A percentile compares a stretch with the other conserved stretches of the same genome.
Evolutionary conservation across 73 alveolate genomes (phyloP).

Genomic region (Blepharisma stoltei): DNA sequence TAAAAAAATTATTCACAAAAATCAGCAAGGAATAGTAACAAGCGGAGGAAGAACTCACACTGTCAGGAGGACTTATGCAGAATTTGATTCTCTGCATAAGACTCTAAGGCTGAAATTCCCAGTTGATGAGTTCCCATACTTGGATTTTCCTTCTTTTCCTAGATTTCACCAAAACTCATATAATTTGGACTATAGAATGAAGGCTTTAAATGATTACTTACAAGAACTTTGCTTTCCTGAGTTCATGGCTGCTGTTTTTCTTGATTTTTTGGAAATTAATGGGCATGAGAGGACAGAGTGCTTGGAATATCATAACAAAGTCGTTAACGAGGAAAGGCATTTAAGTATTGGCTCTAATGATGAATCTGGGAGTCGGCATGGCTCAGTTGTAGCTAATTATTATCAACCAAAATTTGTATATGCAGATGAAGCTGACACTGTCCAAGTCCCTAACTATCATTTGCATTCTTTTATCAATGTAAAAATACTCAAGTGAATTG

Average conservation of each 20-base stretch:
- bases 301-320: not conserved
- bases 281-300: not conserved
- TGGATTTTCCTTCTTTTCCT: constrained; percentile 22
- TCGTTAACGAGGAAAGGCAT: not conserved
- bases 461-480: not conserved
- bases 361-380: not conserved
- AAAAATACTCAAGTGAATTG: not conserved
- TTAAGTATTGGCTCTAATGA: not conserved
- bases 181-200: not conserved
- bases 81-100: constrained; percentile 8
- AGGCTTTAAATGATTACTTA: not conserved
- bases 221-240: constrained; percentile 29
- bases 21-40: no score
- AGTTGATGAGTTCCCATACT: not conserved
- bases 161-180: not conserved
- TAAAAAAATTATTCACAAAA: no score
- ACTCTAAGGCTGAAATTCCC: not conserved
- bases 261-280: constrained; percentile 19
- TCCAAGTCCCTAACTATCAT: not conserved
- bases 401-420: not conserved
- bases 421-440: not conserved
- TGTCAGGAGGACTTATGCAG: constrained; percentile 15
- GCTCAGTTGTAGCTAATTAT: not conserved
- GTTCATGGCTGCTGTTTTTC: not conserved
- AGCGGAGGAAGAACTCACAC: not conserved